A percentile compares a stretch with the other conserved stretches of the same genome.
Evolutionary conservation across 192 early-diverging fungal species (phyloP).

Genomic region (Umbelopsis sp.): DNA sequence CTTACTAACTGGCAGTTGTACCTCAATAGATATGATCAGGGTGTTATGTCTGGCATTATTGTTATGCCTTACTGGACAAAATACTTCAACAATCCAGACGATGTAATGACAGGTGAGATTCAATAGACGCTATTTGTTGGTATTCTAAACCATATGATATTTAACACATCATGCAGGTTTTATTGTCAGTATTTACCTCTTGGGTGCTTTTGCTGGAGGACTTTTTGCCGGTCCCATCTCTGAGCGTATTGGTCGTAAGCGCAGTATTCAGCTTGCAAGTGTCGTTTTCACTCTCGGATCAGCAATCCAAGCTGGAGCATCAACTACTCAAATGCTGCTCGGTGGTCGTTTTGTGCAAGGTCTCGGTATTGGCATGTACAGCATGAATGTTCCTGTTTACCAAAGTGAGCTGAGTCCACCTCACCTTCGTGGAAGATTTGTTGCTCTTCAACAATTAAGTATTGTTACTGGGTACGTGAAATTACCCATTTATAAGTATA

Average conservation of each 20-base stretch:
- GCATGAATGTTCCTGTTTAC: conserved; percentile 47
- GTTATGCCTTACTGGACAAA: conserved; percentile 52
- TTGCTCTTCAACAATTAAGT: conserved; percentile 50
- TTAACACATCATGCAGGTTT: conserved; percentile 60
- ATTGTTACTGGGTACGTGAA: conserved; percentile 61
- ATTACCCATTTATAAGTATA: conserved; percentile 30
- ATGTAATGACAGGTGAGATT: conserved; percentile 45
- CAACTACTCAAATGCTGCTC: conserved; percentile 51
- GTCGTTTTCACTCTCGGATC: conserved; percentile 62
- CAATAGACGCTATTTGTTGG: not conserved
- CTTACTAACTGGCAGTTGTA: not conserved
- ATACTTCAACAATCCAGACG: conserved; percentile 45
- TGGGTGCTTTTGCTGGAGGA: conserved; percentile 61
- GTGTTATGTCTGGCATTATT: conserved; percentile 61
- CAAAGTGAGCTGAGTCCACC: conserved; percentile 52
- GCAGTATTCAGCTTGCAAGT: conserved; percentile 50
- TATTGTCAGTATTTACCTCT: conserved; percentile 50
- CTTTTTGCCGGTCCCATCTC: conserved; percentile 52
- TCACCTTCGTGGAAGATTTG: conserved; percentile 50
- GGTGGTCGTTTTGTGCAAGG: conserved; percentile 67
- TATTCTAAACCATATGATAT: too few relatives aligned
- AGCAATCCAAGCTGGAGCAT: conserved; percentile 54
- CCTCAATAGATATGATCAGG: conserved; percentile 52
- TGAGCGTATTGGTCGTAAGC: conserved; percentile 56
- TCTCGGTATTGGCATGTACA: conserved; percentile 47